A percentile compares a stretch with the other conserved stretches of the same genome.
These are phyloP conservation scores for Coniosporium apollinis DNA, from an alignment of 495 filamentous ascomycete species.

Conservation along the genomic window DNA sequence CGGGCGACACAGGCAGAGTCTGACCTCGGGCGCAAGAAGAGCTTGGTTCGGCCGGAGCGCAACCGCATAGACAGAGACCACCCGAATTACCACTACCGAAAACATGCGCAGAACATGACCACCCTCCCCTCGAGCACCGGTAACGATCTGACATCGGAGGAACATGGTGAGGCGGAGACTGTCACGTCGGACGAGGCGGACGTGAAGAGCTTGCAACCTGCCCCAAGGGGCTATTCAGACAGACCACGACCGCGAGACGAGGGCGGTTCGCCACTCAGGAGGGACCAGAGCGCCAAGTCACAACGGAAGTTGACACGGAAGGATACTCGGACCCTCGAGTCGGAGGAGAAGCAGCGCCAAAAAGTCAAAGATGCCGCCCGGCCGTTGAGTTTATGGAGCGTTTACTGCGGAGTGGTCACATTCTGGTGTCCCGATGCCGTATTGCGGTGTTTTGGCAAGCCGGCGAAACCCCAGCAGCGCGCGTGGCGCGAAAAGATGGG, in stretches of 20 bases:
- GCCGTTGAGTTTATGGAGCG: constrained; percentile 81
- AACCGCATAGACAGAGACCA: constrained; percentile 65
- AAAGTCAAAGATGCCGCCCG: constrained; percentile 52
- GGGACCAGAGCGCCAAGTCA: constrained; percentile 6
- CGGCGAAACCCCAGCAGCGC: constrained; percentile 70
- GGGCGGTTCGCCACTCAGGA: constrained; percentile 25
- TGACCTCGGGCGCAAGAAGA: constrained; percentile 55
- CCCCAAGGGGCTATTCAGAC: constrained; percentile 22
- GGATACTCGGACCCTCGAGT: constrained; percentile 29
- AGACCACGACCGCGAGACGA: constrained; percentile 28
- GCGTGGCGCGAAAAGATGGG: constrained; percentile 99
- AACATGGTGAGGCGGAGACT: constrained; percentile 40
- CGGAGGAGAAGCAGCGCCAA: constrained; percentile 44
- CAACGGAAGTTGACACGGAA: constrained; percentile 36
- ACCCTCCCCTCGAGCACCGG: constrained; percentile 80
- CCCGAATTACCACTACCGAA: constrained; percentile 85
- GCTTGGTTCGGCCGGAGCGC: constrained; percentile 75
- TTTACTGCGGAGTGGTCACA: constrained; percentile 84
- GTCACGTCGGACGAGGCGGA: constrained; percentile 39
- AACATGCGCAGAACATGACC: constrained; percentile 80
- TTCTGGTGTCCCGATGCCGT: constrained; percentile 88
- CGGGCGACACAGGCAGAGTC: background rate
- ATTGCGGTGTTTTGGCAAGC: constrained; percentile 71
- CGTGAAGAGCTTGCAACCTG: constrained; percentile 24
- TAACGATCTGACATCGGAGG: constrained; percentile 71